Evolutionary conservation across 2,329 filamentous ascomycete species (phyloP).

Genomic region (Stemphylium beticola): DNA sequence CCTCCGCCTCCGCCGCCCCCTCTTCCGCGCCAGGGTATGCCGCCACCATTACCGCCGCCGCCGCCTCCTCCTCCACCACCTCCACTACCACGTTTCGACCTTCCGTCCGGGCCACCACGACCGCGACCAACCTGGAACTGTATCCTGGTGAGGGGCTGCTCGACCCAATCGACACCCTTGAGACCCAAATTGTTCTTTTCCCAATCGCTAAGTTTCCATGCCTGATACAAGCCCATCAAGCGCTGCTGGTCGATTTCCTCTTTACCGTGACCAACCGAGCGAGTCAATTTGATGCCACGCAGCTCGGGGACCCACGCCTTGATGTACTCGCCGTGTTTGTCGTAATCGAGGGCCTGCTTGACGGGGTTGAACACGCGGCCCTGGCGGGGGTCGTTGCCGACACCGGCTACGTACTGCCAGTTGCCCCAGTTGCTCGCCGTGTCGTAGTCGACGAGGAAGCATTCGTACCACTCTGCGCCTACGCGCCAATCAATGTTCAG

Average conservation of each 20-base stretch:
- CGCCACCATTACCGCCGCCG: constrained; percentile 1
- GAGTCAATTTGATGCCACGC: constrained; percentile 53
- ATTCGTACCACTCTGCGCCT: constrained; percentile 84
- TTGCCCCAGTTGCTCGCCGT: constrained; percentile 79
- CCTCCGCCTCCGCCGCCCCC: constrained; percentile 7
- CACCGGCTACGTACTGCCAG: constrained; percentile 81
- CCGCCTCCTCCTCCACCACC: constrained; percentile 15
- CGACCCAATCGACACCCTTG: constrained; percentile 67
- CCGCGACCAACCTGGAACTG: constrained; percentile 47
- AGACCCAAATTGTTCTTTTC: constrained; percentile 65
- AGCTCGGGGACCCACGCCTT: constrained; percentile 76
- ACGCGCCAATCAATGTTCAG: constrained; percentile 79
- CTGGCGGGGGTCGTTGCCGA: constrained; percentile 78
- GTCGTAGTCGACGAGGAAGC: constrained; percentile 76
- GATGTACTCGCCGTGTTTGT: constrained; percentile 71
- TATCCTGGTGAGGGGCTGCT: constrained; percentile 59
- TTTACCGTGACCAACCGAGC: constrained; percentile 20
- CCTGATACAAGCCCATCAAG: constrained; percentile 70
- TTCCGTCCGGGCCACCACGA: constrained; percentile 16
- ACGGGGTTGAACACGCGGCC: constrained; percentile 81
- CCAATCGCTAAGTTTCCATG: constrained; percentile 67
- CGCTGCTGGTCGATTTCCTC: constrained; percentile 47
- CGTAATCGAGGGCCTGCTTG: constrained; percentile 81
- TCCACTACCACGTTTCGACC: constrained; percentile 16
- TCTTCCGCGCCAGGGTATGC: constrained; percentile 22